A percentile compares a stretch with the other conserved stretches of the same genome.
Conservation (phyloP, 108 stramenopile species). For the Licmophora abbreviata region DNA sequence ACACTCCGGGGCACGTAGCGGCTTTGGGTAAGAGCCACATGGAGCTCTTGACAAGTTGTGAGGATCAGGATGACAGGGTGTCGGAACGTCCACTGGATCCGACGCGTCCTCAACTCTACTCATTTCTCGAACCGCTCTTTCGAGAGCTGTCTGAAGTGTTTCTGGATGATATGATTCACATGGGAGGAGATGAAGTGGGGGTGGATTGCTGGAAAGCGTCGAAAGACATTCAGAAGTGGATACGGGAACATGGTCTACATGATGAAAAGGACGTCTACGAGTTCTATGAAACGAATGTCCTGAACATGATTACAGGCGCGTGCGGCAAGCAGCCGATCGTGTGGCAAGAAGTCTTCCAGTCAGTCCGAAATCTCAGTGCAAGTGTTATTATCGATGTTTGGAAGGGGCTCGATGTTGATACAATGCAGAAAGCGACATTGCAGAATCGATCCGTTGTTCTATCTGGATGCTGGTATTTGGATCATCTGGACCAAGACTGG, state of each 20-base stretch:
- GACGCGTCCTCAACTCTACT: constrained; percentile 19
- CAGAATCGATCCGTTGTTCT: constrained; percentile 18
- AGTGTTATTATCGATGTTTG: constrained; percentile 45
- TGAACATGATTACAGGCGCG: constrained; percentile 13
- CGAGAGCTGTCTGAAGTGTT: constrained; percentile 26
- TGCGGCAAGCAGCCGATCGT: constrained; percentile 34
- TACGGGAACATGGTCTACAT: constrained; percentile 24
- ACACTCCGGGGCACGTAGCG: constrained; percentile 64
- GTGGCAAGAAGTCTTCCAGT: constrained; percentile 68
- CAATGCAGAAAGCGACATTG: constrained; percentile 20
- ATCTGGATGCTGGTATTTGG: constrained; percentile 64
- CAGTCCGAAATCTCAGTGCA: constrained; percentile 21
- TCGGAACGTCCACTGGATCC: constrained; percentile 27
- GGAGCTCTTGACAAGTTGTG: constrained; percentile 26
- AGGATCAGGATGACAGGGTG: constrained; percentile 1
- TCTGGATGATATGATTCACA: constrained; percentile 43
- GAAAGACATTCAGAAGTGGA: constrained; percentile 20
- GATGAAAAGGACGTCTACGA: constrained; percentile 20
- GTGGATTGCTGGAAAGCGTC: constrained; percentile 33
- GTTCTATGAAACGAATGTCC: constrained; percentile 26
- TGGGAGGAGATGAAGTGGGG: constrained; percentile 71
- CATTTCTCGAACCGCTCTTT: constrained; percentile 33
- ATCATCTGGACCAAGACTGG: constrained; percentile 38
- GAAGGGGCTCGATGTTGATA: constrained; percentile 31
- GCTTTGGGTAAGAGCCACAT: constrained; percentile 22